Base-by-base conservation (phyloP, 768 basidiomycete genomes). In the Dioszegia crocea region DNA sequence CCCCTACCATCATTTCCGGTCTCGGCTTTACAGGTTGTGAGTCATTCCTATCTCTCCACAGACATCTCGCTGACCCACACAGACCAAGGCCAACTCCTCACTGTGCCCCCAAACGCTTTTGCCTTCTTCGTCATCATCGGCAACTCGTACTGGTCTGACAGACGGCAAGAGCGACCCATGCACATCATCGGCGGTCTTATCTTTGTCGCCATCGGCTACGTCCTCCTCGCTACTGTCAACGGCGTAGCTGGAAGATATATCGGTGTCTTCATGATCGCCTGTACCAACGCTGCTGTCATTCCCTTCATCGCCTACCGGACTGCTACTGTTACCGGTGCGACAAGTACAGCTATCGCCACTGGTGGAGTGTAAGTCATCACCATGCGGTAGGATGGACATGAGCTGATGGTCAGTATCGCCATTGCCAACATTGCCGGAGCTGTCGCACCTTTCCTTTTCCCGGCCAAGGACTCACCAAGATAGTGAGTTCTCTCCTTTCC, bases 241-340 rank as follows among this genome's bases (percentile, higher is more conserved):
- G 52, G 62, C 16, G 66, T 66, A 29, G 65, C 52, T 0, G 73
- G 62, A 3, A 44, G 73, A 23, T 72, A 70, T 47, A 46, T 72
- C 23, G 73, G 67, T 0, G 61, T 68, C 8, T 68, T 62, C 50
- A 56, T 72, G 36, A 70, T 75, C 36, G 70, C 70, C 12, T 75
- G 73, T 50, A 70, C 70, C 33, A 74, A 74, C 51, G 61, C 68
- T 0, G 70, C 73, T 3, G 67, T 72, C 46, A 69, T 72, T 33
- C 73, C 73, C 4, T 70, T 75, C 50, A 56, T 70, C 45, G 68
- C 65, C 2, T 66, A 60, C 38, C 60, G 62, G 24, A 66, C 68
- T 2, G 68, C 73, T 0, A 75, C 68, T 0, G 68, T 72, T 9
- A 52, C 62, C 0, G 70, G 73, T 9, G 60, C 70, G 0, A 75